A percentile compares a stretch with the other conserved stretches of the same genome.
These are phyloP conservation scores for Tolypocladium ophioglossoides DNA, from an alignment of 2,329 filamentous ascomycete genomes.

Conservation along the genomic window DNA sequence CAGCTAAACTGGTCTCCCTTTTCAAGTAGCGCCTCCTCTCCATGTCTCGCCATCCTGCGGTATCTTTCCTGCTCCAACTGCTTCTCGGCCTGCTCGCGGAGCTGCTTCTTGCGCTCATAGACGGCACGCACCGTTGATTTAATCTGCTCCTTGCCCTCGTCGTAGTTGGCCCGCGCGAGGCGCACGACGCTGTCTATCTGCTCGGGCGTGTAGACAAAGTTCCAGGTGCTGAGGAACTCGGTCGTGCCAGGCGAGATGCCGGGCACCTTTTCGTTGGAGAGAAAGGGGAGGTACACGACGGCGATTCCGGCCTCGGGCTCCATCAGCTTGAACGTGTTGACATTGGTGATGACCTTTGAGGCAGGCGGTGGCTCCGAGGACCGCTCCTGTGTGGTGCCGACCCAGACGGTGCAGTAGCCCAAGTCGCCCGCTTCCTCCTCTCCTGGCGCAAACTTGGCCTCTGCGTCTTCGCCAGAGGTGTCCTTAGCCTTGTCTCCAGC, in stretches of 20 bases:
- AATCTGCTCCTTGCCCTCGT: conserved; percentile 70
- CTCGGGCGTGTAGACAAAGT: conserved; percentile 88
- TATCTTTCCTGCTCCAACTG: conserved; percentile 27
- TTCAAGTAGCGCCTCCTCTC: conserved; percentile 44
- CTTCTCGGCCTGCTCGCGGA: conserved; percentile 44
- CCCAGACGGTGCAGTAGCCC: conserved; percentile 91
- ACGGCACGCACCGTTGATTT: conserved; percentile 73
- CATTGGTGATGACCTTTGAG: conserved; percentile 46
- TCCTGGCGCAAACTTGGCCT: conserved; percentile 28
- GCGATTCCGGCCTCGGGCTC: conserved; percentile 74
- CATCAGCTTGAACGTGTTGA: conserved; percentile 55
- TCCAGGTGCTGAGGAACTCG: conserved; percentile 94
- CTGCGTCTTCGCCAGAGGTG: conserved; percentile 13
- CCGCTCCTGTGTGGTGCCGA: conserved; percentile 72
- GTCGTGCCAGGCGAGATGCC: conserved; percentile 74
- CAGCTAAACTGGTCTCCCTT: conserved; percentile 56
- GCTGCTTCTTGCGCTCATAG: conserved; percentile 79
- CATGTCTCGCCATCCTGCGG: conserved; percentile 36
- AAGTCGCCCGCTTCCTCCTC: conserved; percentile 49
- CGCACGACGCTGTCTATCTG: conserved; percentile 79
- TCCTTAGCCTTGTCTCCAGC: conserved; percentile 13
- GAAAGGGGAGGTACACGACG: conserved; percentile 81
- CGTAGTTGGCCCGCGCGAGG: conserved; percentile 78
- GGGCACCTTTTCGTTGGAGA: conserved; percentile 69
- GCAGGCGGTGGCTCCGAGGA: conserved; percentile 41